Evolutionary conservation across 768 basidiomycete genomes (phyloP).

Genomic region (Mycena filopes): DNA sequence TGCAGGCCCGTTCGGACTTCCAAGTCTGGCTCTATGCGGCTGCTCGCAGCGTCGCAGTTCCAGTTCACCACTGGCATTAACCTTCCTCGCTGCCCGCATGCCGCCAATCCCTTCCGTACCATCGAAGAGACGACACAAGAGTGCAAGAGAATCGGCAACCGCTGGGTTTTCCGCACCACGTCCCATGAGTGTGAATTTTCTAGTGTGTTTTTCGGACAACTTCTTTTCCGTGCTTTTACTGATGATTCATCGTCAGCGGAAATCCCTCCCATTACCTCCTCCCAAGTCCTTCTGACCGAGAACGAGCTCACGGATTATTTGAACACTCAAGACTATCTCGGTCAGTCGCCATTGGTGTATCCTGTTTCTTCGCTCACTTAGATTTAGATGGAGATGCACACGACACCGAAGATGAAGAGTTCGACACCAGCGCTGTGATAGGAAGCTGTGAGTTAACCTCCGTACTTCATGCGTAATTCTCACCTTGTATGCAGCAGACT

Average conservation of each 20-base stretch:
- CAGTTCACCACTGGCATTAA: background rate
- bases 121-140: background rate
- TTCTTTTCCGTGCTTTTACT: background rate
- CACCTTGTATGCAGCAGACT: background rate
- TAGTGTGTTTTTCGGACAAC: no score
- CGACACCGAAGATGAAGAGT: background rate
- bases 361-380: background rate
- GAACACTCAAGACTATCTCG: background rate
- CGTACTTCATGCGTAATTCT: background rate
- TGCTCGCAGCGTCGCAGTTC: background rate
- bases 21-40: background rate
- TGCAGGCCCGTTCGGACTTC: background rate
- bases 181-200: background rate
- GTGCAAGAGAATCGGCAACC: background rate
- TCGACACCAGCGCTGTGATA: background rate
- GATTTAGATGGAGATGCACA: background rate
- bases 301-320: background rate
- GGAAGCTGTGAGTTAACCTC: background rate
- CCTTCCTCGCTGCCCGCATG: background rate
- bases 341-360: background rate
- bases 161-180: background rate
- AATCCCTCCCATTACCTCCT: background rate
- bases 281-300: background rate
- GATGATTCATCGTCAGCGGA: background rate
- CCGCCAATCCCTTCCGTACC: background rate